These are phyloP conservation scores for Daldinia concentrica DNA, from an alignment of 495 filamentous ascomycete genomes.

Conservation along the genomic window DNA sequence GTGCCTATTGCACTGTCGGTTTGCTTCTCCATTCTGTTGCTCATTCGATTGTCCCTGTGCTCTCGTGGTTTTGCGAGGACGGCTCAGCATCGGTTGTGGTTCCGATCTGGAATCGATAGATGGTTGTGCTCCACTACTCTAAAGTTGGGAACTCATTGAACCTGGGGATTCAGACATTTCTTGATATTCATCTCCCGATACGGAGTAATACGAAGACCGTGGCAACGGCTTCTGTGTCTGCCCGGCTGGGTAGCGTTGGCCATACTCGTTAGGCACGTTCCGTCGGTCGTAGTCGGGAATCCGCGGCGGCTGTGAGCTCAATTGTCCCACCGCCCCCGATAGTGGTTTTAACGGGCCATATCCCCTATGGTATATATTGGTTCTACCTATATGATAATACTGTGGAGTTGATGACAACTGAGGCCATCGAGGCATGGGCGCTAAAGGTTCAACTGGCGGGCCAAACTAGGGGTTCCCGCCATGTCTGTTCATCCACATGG, in stretches of 20 bases:
- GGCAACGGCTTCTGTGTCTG: not conserved
- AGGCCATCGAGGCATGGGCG: not conserved
- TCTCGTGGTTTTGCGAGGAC: not conserved
- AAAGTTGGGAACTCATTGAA: no score
- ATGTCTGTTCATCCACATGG: not conserved
- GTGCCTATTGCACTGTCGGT: not conserved
- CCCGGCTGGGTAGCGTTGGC: not conserved
- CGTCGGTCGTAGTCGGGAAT: not conserved
- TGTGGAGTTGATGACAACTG: not conserved
- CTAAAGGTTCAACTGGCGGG: not conserved
- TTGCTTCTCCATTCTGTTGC: not conserved
- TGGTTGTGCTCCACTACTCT: no score
- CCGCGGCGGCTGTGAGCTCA: not conserved
- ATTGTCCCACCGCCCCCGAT: not conserved
- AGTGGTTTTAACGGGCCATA: not conserved
- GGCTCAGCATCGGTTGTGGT: no score
- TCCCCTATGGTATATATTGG: not conserved
- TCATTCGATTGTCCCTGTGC: not conserved
- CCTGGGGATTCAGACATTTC: no score
- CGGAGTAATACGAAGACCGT: not conserved
- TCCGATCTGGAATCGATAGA: no score
- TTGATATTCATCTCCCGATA: no score
- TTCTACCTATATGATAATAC: not conserved
- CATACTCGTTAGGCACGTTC: not conserved
- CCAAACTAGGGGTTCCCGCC: not conserved